These are phyloP conservation scores for Phytophthora aleatoria DNA, from an alignment of 352 stramenopile genomes.

Conservation along the genomic window DNA sequence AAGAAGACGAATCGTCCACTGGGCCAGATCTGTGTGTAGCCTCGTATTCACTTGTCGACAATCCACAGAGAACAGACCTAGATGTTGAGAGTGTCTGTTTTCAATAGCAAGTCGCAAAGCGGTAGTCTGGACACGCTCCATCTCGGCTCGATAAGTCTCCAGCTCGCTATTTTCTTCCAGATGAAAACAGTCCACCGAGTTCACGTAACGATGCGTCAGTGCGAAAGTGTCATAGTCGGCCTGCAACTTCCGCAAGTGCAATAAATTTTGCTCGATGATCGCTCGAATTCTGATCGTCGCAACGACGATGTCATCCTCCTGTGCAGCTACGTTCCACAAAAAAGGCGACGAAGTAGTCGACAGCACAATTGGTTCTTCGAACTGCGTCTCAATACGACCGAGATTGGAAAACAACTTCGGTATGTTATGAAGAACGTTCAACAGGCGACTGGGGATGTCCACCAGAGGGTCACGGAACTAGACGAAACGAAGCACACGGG, in stretches of 20 bases:
- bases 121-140: slow-evolving; percentile 34
- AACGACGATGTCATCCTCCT: slow-evolving; percentile 62
- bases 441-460: slow-evolving; percentile 56
- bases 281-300: slow-evolving; percentile 64
- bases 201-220: slow-evolving; percentile 39
- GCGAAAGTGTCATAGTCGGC: slow-evolving; percentile 48
- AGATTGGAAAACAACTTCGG: slow-evolving; percentile 70
- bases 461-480: slow-evolving; percentile 58
- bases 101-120: slow-evolving; percentile 30
- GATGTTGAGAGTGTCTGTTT: slow-evolving; percentile 26
- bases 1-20: slow-evolving; percentile 51
- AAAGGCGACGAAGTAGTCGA: slow-evolving; percentile 46
- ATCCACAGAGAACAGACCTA: slow-evolving; percentile 58
- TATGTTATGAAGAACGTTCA: slow-evolving; percentile 77
- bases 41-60: slow-evolving; percentile 51
- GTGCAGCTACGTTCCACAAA: slow-evolving; percentile 69
- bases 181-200: slow-evolving; percentile 50
- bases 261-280: slow-evolving; percentile 66
- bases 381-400: slow-evolving; percentile 69
- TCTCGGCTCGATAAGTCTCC: slow-evolving; percentile 30
- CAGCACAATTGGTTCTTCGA: slow-evolving; percentile 42
- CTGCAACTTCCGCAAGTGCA: slow-evolving; percentile 42
- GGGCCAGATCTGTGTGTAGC: slow-evolving; percentile 42
- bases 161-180: slow-evolving; percentile 34
- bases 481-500: not conserved